phyloP scores from a whole-genome alignment of 495 filamentous ascomycete genomes.

The Xeromyces bisporus region DNA sequence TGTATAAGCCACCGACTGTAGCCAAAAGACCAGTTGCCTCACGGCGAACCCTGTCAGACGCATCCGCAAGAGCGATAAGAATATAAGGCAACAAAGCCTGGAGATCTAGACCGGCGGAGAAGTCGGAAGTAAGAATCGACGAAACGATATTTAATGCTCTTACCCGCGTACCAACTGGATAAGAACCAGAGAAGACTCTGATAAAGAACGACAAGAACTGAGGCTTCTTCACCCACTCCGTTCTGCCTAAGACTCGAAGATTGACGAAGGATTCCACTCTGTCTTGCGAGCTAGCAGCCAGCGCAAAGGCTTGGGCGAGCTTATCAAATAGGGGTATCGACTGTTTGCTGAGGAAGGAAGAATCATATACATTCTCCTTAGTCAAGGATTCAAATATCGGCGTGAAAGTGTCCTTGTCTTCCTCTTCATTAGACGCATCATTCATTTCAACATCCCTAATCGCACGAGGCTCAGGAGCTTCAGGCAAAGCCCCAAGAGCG shows the following conservation, averaged over 20 bases:
- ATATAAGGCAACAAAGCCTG: slow-evolving; percentile 68
- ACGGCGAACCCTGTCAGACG: slow-evolving; percentile 52
- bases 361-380: slow-evolving; percentile 11
- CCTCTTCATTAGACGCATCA: slow-evolving; percentile 18
- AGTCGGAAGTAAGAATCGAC: slow-evolving; percentile 29
- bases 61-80: slow-evolving; percentile 55
- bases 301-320: slow-evolving; percentile 46
- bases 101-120: slow-evolving; percentile 40
- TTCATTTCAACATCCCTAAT: slow-evolving; percentile 38
- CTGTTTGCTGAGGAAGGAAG: slow-evolving; percentile 22
- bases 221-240: slow-evolving; percentile 37
- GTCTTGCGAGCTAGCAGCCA: slow-evolving; percentile 31
- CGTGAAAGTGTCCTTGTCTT: slow-evolving; percentile 20
- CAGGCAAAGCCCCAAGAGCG: slow-evolving; percentile 34
- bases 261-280: slow-evolving; percentile 40
- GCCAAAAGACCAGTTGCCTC: slow-evolving; percentile 49
- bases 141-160: slow-evolving; percentile 48
- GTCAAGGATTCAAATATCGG: slow-evolving; percentile 19
- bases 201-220: slow-evolving; percentile 64
- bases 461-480: slow-evolving; percentile 11
- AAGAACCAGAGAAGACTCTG: slow-evolving; percentile 53
- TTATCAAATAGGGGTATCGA: slow-evolving; percentile 29
- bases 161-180: slow-evolving; percentile 46
- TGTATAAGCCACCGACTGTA: slow-evolving; percentile 31
- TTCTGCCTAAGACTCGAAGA: slow-evolving; percentile 38